Base-by-base conservation (phyloP, 2,329 filamentous ascomycete genomes). In the Apiospora sp. region DNA sequence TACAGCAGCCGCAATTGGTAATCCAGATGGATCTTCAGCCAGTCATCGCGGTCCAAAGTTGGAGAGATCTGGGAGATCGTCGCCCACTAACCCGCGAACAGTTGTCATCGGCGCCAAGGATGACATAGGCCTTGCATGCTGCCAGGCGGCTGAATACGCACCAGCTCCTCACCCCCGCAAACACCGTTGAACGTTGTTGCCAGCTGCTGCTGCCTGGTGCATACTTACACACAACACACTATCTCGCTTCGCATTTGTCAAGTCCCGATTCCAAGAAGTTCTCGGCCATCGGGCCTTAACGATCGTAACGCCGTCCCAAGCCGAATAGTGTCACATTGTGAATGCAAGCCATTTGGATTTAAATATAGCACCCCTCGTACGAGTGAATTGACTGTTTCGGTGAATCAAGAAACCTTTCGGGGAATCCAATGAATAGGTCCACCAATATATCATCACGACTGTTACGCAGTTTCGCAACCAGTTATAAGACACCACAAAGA, bases 31-130 rank as follows among this genome's bases (percentile, higher is more conserved):
- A 37, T 64, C 22, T 41, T 64, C 58, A 41, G 58, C 58, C 58
- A 64, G 58, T 64, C 58, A 64, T 64, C 30, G 34, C 41, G 10
- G 34, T 16, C 58, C 58, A 64, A 37, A 64, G 58, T 41, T 64
- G 58, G 58, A 41, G 58, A n/a, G 58, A 64, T 64, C 58, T 64
- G 19, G 58, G 58, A 64, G 58, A 64, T 64, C 58, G 58, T 64
- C 58, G 22, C 34, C 58, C 58, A 37, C 58, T 64, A 64, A 41
- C 19, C 58, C 58, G 22, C 58, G 58, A 41, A 41, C 3, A 64
- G 34, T 64, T n/a, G 34, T 64, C 58, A 64, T 64, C 34, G 30
- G 58, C 58, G 58, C 58, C 58, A 64, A 64, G 58, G 58, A 64
- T 64, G 58, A 64, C 58, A 64, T 64, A 41, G 58, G 10, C 58